Conservation (phyloP, 768 basidiomycete species). For the Roridomyces roridus region DNA sequence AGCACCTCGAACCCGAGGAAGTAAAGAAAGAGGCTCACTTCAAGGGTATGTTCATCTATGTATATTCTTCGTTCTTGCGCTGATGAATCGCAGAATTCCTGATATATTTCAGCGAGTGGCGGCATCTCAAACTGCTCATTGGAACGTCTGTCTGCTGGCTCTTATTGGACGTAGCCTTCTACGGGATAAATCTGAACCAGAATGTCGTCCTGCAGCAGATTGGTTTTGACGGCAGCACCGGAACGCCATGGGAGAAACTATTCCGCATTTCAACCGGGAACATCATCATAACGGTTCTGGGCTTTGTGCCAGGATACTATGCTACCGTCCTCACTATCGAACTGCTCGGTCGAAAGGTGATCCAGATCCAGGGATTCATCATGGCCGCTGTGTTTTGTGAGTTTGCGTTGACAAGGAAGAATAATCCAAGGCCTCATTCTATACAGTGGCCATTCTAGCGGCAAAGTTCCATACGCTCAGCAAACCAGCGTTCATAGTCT, state of each 20-base stretch:
- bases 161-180: conserved; percentile 79
- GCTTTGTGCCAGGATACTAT: conserved; percentile 82
- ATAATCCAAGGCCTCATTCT: background rate
- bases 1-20: conserved; percentile 10
- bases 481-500: conserved; percentile 53
- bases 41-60: conserved; percentile 38
- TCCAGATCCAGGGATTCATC: conserved; percentile 80
- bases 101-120: conserved; percentile 74
- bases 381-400: conserved; percentile 68
- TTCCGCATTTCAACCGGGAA: conserved; percentile 59
- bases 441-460: conserved; percentile 34
- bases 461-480: conserved; percentile 50
- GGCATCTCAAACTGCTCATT: conserved; percentile 68
- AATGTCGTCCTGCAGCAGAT: conserved; percentile 64
- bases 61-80: background rate
- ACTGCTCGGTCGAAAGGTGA: conserved; percentile 73
- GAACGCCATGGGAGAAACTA: conserved; percentile 55
- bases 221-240: conserved; percentile 56
- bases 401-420: conserved; percentile 20
- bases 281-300: conserved; percentile 64
- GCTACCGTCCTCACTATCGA: conserved; percentile 72
- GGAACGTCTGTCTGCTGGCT: conserved; percentile 79
- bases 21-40: conserved; percentile 56
- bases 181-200: conserved; percentile 63
- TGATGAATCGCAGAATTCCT: conserved; percentile 55